Evolutionary conservation across 306 rosid species (phyloP).

Genomic region (Begonia loranthoides): DNA sequence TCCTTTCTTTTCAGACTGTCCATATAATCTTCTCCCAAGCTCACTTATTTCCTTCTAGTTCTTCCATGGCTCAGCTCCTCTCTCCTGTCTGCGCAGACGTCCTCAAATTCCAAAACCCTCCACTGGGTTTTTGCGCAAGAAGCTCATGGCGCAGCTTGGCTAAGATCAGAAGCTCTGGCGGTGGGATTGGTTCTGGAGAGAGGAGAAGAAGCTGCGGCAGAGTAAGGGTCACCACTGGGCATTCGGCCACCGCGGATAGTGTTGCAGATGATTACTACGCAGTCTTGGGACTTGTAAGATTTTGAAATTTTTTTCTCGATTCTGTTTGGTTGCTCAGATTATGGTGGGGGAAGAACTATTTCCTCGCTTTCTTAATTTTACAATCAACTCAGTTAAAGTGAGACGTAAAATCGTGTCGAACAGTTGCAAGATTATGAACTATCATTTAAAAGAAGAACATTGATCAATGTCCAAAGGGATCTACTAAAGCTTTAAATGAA

Average conservation of each 20-base stretch:
- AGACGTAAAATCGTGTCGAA: no score
- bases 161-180: slow-evolving; percentile 16
- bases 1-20: not conserved
- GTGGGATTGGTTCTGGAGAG: slow-evolving; percentile 18
- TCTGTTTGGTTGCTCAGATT: slow-evolving; percentile 1
- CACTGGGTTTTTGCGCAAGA: slow-evolving; percentile 21
- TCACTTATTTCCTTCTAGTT: not conserved
- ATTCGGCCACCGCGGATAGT: slow-evolving; percentile 25
- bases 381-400: no score
- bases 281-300: slow-evolving; percentile 80
- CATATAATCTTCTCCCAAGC: slow-evolving; percentile 5
- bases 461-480: no score
- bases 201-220: slow-evolving; percentile 36
- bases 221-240: slow-evolving; percentile 42
- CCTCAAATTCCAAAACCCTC: slow-evolving; percentile 40
- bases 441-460: no score
- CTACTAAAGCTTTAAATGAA: no score
- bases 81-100: slow-evolving; percentile 58
- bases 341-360: no score
- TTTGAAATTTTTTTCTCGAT: slow-evolving; percentile 1
- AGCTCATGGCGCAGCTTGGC: slow-evolving; percentile 31
- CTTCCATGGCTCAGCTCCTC: slow-evolving; percentile 50
- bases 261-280: slow-evolving; percentile 81
- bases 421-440: no score
- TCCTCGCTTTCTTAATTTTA: no score